phyloP scores from a whole-genome alignment of 192 early-diverging fungal species.

The Backusella tuberculispora region DNA sequence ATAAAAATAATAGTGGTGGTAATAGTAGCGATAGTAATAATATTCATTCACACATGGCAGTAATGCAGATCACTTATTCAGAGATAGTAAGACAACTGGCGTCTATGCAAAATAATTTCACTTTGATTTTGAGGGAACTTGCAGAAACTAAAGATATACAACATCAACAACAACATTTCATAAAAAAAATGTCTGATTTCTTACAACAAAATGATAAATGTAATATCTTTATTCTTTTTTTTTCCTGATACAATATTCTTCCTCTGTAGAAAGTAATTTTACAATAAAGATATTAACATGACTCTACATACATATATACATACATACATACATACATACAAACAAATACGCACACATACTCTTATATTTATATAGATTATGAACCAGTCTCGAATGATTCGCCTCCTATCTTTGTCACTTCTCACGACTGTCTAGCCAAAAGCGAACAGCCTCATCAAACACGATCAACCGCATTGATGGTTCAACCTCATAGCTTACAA shows the following conservation, averaged over 20 bases:
- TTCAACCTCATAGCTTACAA: slow-evolving; percentile 41
- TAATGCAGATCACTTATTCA: slow-evolving; percentile 75
- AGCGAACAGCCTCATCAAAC: slow-evolving; percentile 23
- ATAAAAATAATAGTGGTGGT: not conserved
- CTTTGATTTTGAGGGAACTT: slow-evolving; percentile 71
- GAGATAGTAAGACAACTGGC: slow-evolving; percentile 73
- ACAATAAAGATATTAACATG: not conserved
- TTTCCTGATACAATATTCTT: too few species aligned
- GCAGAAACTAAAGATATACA: slow-evolving; percentile 70
- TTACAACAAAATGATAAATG: slow-evolving; percentile 33
- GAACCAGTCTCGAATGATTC: not conserved
- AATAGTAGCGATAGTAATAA: slow-evolving; percentile 75
- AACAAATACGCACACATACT: too few species aligned
- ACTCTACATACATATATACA: not conserved
- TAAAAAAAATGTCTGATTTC: slow-evolving; percentile 69
- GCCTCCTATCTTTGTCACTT: slow-evolving; percentile 58
- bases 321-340: not conserved
- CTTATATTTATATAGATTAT: not conserved
- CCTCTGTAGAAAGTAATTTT: not conserved
- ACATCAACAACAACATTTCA: slow-evolving; percentile 62
- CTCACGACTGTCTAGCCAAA: slow-evolving; percentile 45
- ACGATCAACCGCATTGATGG: slow-evolving; percentile 28
- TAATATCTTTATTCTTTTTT: not conserved
- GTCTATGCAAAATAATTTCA: slow-evolving; percentile 73
- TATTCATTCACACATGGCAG: slow-evolving; percentile 71